Evolutionary conservation across 2,329 filamentous ascomycete species (phyloP).

Genomic region (Sclerotinia spermophila): DNA sequence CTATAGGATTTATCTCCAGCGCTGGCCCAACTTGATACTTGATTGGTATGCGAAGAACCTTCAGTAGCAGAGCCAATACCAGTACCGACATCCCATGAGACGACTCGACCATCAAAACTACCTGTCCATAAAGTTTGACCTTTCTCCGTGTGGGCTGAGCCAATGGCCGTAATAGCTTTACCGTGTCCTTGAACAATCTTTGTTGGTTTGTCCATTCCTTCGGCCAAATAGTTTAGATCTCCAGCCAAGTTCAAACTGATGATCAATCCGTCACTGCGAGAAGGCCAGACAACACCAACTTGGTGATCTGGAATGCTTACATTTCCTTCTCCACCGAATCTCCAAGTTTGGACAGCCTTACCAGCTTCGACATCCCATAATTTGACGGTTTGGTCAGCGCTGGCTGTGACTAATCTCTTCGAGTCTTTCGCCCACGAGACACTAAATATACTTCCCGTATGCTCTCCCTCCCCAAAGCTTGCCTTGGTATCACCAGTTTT

Average conservation of each 20-base stretch:
- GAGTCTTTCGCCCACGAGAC: slow-evolving; percentile 89
- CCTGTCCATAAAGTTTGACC: slow-evolving; percentile 75
- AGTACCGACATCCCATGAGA: slow-evolving; percentile 72
- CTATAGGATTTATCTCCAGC: slow-evolving; percentile 67
- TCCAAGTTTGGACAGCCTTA: slow-evolving; percentile 77
- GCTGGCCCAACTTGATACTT: slow-evolving; percentile 72
- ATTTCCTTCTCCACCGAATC: slow-evolving; percentile 65
- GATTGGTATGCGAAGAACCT: slow-evolving; percentile 79
- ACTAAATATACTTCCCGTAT: slow-evolving; percentile 89
- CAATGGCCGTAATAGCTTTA: slow-evolving; percentile 81
- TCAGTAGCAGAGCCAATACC: slow-evolving; percentile 70
- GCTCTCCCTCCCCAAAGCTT: slow-evolving; percentile 76
- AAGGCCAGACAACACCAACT: slow-evolving; percentile 88
- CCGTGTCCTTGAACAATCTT: slow-evolving; percentile 82
- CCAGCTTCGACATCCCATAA: slow-evolving; percentile 87
- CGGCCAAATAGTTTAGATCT: slow-evolving; percentile 82
- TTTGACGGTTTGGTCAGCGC: slow-evolving; percentile 90
- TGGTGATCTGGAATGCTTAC: slow-evolving; percentile 80
- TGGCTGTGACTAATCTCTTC: slow-evolving; percentile 82
- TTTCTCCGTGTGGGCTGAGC: slow-evolving; percentile 46
- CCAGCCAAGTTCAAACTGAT: slow-evolving; percentile 87
- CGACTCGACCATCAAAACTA: slow-evolving; percentile 85
- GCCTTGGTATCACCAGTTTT: slow-evolving; percentile 80
- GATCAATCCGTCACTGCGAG: slow-evolving; percentile 77
- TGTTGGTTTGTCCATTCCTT: slow-evolving; percentile 65